Conservation (phyloP, 1,284 basidiomycete genomes). For the Ceratobasidium papillatum region DNA sequence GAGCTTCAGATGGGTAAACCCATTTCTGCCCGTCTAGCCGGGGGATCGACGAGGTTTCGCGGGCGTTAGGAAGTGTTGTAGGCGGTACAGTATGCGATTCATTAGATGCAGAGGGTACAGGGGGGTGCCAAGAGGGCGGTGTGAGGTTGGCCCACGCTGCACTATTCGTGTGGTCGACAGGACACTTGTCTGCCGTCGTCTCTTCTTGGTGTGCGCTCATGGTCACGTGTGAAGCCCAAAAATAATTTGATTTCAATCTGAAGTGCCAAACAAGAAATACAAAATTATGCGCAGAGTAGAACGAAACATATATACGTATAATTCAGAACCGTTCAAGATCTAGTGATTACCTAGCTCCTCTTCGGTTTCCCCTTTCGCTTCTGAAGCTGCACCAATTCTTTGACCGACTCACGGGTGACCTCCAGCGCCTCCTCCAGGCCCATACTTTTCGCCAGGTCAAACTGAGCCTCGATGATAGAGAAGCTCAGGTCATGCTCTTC, state of each 20-base stretch:
- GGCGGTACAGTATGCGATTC: conserved; percentile 33
- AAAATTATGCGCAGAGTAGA: background rate
- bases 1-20: conserved; percentile 98
- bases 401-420: background rate
- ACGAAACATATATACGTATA: background rate
- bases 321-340: background rate
- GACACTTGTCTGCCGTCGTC: conserved; percentile 64
- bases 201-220: conserved; percentile 34
- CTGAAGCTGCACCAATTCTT: background rate
- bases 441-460: background rate
- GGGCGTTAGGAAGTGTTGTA: conserved; percentile 63
- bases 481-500: background rate
- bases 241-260: conserved; percentile 5
- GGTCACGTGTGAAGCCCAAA: conserved; percentile 29
- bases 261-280: background rate
- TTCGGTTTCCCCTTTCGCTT: background rate
- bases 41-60: conserved; percentile 91
- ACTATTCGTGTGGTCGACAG: conserved; percentile 65
- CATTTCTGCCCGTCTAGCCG: conserved; percentile 70
- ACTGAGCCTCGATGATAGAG: background rate
- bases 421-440: background rate
- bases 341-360: too few species aligned
- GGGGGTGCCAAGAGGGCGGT: conserved; percentile 50
- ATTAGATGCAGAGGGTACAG: conserved; percentile 46
- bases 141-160: conserved; percentile 64